Conservation (phyloP, 225 moss, liverwort and hornwort species). For the Pleurozium schreberi region DNA sequence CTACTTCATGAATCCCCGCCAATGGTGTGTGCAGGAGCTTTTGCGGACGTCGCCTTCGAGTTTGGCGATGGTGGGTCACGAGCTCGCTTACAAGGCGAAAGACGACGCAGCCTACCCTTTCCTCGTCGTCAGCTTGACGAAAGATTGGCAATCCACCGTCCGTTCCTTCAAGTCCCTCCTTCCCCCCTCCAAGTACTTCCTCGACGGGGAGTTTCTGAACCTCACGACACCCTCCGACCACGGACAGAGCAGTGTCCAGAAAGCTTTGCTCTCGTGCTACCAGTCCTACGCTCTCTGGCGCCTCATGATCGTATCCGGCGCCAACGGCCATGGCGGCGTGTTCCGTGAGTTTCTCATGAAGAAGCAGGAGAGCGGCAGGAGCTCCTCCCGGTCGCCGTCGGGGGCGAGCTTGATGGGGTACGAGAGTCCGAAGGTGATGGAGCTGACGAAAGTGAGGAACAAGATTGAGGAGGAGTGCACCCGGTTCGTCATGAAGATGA, state of each 20-base stretch:
- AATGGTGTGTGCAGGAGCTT: neutral
- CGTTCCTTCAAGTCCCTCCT: neutral
- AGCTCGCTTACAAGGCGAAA: slow-evolving; percentile 3
- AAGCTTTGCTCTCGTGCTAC: neutral
- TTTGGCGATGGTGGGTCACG: slow-evolving; percentile 4
- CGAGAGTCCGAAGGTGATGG: neutral
- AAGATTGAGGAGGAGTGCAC: slow-evolving; percentile 4
- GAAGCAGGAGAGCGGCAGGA: neutral
- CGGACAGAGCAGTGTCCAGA: neutral
- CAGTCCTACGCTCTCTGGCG: slow-evolving; percentile 7
- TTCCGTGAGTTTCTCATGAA: slow-evolving; percentile 6
- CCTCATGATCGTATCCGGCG: slow-evolving; percentile 4
- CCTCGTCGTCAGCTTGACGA: neutral
- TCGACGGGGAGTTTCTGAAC: neutral
- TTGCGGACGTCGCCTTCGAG: neutral
- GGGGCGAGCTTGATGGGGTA: neutral
- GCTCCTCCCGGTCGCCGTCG: neutral
- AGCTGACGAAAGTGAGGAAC: neutral
- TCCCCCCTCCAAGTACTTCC: neutral
- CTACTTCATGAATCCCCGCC: too few relatives aligned
- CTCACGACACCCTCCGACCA: neutral
- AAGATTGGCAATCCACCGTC: neutral
- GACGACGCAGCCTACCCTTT: slow-evolving; percentile 4
- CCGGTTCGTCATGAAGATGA: slow-evolving; percentile 1
- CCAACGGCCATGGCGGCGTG: slow-evolving; percentile 11